Evolutionary conservation across 176 grass and related monocot genomes (phyloP), one percentile per base, ranked within the genome.

Genomic region (Aegilops bicornis): DNA sequence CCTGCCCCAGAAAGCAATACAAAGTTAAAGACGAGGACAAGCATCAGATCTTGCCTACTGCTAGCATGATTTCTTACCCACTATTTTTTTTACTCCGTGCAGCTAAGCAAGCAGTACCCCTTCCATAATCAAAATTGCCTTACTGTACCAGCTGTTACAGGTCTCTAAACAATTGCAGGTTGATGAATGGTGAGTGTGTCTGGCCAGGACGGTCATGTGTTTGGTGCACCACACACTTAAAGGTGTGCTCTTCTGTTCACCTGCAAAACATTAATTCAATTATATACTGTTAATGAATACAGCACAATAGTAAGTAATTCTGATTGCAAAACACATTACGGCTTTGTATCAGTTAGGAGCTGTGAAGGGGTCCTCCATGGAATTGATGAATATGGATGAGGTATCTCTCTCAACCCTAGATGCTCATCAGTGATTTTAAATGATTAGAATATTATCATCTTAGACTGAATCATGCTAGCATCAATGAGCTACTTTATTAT

Each of bases 21-120:
- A 37, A 85, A 88, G 52, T 82, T 81, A 70, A 87, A 77, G 77
- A 88, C 64, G 81, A 62, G 52, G 89, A 77, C 85, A 88, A 77
- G 23, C 76, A 85, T 91, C 70, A 85, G 69, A 91, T 88, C 89
- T 88, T 81, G 77, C 81, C 61, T 27, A 77, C 69, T 75, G 73
- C 76, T 43, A 47, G 35, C 60, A 65, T 47, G 74, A 80, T 87
- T 84, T 23, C 29, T 10, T 48, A 4, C 61, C 14, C 45, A 62
- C 37, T 47, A 15, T 76, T 54, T 52, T 52, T 54, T 54, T 76
- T 54, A 84, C 79, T 86, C 52, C 4, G 63, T 80, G 61, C 29
- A 76, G 37, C 48, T 69, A 81, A 69, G 33, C 84, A 60, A 70
- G 84, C n/a, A 58, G n/a, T 56, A 22, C 48, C 74, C 40, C 75